A percentile compares a stretch with the other conserved stretches of the same genome.
Evolutionary conservation across 148 eudicot genomes (phyloP).

Genomic region (Amaranthus cruentus): DNA sequence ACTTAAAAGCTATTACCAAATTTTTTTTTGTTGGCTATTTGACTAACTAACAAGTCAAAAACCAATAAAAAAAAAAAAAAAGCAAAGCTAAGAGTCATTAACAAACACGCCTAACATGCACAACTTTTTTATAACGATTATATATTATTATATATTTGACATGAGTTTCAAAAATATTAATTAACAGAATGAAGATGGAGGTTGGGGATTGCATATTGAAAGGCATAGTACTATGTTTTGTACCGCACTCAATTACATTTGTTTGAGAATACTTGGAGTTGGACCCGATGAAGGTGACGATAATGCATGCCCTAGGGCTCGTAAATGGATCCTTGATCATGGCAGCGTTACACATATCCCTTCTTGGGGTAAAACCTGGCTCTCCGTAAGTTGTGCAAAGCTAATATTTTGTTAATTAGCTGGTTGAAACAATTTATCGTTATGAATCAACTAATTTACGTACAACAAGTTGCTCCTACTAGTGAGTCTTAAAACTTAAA

Average conservation of each 20-base stretch:
- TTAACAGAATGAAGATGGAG: constrained; percentile 51
- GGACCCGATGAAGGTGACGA: constrained; percentile 37
- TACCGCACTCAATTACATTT: constrained; percentile 39
- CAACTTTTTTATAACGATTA: neutral
- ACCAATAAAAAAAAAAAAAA: no score
- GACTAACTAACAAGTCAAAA: no score
- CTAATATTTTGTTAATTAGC: no score
- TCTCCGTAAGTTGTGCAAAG: constrained; percentile 27
- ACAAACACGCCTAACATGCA: no score
- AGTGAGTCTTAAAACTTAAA: no score
- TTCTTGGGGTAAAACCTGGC: constrained; percentile 63
- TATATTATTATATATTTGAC: neutral
- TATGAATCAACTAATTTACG: no score
- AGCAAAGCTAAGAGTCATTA: no score
- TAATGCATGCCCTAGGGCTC: constrained; percentile 32
- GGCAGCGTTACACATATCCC: constrained; percentile 43
- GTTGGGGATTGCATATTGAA: constrained; percentile 57
- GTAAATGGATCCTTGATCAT: constrained; percentile 55
- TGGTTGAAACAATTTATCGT: no score
- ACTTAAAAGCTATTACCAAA: no score
- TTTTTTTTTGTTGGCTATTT: no score
- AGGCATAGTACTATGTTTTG: constrained; percentile 56
- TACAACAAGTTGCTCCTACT: no score
- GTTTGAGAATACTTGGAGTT: constrained; percentile 44
- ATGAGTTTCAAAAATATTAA: neutral